Percentiles rank a stretch among this genome's conserved stretches.
Conservation (phyloP, 768 basidiomycete genomes). For the Boletellus ananas region DNA sequence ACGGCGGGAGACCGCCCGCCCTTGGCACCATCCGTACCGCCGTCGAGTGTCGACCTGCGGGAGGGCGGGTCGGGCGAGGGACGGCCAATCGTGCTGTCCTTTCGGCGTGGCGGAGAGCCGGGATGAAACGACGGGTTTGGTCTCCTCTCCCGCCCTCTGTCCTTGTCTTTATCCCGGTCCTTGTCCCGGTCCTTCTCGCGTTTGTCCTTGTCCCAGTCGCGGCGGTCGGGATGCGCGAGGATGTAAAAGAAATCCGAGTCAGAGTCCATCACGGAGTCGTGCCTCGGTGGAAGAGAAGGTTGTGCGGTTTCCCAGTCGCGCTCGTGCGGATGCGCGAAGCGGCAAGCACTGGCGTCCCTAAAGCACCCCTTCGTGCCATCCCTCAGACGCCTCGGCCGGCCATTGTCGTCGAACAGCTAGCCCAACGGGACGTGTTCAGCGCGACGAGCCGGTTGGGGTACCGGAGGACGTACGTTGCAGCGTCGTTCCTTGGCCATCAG, state of each 20-base stretch:
- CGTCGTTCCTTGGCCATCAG: slow-evolving; percentile 22
- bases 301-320: slow-evolving; percentile 31
- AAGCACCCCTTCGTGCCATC: slow-evolving; percentile 21
- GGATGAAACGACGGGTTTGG: not conserved
- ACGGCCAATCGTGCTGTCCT: slow-evolving; percentile 11
- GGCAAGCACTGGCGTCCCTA: slow-evolving; percentile 20
- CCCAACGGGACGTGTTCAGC: slow-evolving; percentile 3
- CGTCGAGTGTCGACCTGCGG: slow-evolving; percentile 14
- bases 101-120: slow-evolving; percentile 17
- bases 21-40: slow-evolving; percentile 8
- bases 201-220: slow-evolving; percentile 10
- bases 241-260: slow-evolving; percentile 23
- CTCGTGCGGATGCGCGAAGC: slow-evolving; percentile 33
- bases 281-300: slow-evolving; percentile 24
- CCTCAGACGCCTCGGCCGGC: slow-evolving; percentile 20
- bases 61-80: slow-evolving; percentile 13
- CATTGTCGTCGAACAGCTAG: slow-evolving; percentile 30
- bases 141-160: slow-evolving; percentile 5
- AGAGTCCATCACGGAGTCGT: slow-evolving; percentile 16
- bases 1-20: slow-evolving; percentile 22
- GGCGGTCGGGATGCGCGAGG: slow-evolving; percentile 11
- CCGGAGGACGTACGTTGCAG: slow-evolving; percentile 26
- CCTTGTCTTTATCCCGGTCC: not conserved
- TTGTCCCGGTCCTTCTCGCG: slow-evolving; percentile 8
- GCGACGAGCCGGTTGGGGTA: not conserved